These are phyloP conservation scores for Epichloe amarillans DNA, from an alignment of 2,329 filamentous ascomycete species.

Conservation along the genomic window DNA sequence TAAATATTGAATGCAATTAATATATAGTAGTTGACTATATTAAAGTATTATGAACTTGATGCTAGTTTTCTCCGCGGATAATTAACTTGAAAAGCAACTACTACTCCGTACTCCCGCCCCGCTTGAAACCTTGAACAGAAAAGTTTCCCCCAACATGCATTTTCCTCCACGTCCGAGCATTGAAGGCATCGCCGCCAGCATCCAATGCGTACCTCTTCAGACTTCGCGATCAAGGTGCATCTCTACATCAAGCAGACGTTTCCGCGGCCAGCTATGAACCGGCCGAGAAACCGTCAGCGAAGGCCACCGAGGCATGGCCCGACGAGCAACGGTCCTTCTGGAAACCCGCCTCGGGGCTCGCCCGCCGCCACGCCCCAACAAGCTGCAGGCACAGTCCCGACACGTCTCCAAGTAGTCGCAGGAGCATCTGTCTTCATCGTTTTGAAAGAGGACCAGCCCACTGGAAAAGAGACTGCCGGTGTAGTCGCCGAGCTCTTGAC, in stretches of 20 bases:
- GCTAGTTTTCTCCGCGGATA: neutral
- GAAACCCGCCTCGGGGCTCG: slow-evolving; percentile 8
- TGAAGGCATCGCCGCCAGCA: neutral
- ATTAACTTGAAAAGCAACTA: too few relatives aligned
- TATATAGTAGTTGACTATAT: neutral
- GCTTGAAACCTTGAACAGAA: too few relatives aligned
- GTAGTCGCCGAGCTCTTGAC: slow-evolving; percentile 56
- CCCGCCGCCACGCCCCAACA: slow-evolving; percentile 20
- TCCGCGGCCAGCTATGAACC: slow-evolving; percentile 25
- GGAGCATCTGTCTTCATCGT: slow-evolving; percentile 59
- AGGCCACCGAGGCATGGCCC: slow-evolving; percentile 7
- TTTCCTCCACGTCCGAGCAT: too few relatives aligned
- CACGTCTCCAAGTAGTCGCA: slow-evolving; percentile 37
- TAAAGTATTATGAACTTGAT: neutral
- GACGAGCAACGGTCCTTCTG: neutral
- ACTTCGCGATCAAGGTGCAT: neutral
- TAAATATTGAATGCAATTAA: rapidly evolving
- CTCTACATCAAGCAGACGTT: slow-evolving; percentile 1
- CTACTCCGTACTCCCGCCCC: too few relatives aligned
- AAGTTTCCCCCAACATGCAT: too few relatives aligned
- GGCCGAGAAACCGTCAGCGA: slow-evolving; percentile 20
- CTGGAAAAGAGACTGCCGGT: slow-evolving; percentile 56
- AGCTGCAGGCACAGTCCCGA: slow-evolving; percentile 30
- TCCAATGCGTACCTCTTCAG: neutral
- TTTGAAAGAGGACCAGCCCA: slow-evolving; percentile 63